These are phyloP conservation scores for Diophrys sp. DNA, from an alignment of 73 alveolate genomes.

Conservation along the genomic window DNA sequence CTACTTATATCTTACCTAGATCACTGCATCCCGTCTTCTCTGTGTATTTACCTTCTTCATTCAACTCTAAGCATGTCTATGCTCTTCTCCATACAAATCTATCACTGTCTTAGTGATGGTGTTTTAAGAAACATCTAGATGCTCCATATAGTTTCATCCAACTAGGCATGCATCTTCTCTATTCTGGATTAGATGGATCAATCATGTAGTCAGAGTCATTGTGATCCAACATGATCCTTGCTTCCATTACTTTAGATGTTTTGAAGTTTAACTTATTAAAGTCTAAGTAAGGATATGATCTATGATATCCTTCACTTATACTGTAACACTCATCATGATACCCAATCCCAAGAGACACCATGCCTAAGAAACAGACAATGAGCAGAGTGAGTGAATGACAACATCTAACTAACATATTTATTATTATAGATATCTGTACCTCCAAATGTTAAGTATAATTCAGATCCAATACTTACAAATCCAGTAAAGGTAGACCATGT, in stretches of 20 bases:
- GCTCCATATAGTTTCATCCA: neutral
- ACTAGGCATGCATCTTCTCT: neutral
- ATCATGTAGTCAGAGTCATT: neutral
- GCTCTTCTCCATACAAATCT: conserved; percentile 47
- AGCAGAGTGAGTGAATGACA: too few species aligned
- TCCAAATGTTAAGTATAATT: too few species aligned
- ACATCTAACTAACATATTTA: too few species aligned
- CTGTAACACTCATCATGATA: neutral
- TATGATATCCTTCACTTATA: neutral
- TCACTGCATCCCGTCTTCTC: conserved; percentile 23
- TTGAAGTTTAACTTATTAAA: too few species aligned
- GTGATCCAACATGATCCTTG: neutral
- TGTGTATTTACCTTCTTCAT: conserved; percentile 10
- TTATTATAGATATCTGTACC: too few species aligned
- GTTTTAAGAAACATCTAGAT: neutral
- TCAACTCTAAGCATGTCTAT: conserved; percentile 15
- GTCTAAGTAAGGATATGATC: neutral
- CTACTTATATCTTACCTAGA: conserved; percentile 25
- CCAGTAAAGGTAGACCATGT: too few species aligned
- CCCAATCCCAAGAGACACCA: too few species aligned
- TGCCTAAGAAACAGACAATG: too few species aligned
- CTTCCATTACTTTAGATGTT: neutral
- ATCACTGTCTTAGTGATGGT: conserved; percentile 36
- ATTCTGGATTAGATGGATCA: neutral
- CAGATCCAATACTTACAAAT: too few species aligned